Percentiles rank a stretch among this genome's conserved stretches.
Evolutionary conservation across 192 early-diverging fungal genomes (phyloP).

Genomic region (Coemansia nantahalensis): DNA sequence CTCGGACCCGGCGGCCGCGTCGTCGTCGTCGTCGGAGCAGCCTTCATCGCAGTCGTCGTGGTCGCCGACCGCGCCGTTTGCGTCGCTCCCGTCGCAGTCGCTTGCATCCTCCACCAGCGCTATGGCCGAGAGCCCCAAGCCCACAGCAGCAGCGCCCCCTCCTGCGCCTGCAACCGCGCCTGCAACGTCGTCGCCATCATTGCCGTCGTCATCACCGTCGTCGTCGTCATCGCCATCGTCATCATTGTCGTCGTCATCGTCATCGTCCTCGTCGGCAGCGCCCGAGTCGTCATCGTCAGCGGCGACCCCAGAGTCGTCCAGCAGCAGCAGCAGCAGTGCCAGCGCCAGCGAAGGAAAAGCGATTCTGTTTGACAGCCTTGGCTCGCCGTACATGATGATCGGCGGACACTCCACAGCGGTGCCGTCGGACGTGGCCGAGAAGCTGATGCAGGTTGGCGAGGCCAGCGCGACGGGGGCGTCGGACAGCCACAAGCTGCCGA

Average conservation of each 20-base stretch:
- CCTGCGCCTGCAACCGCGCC: no score
- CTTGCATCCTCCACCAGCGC: neutral
- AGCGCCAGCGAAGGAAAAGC: no score
- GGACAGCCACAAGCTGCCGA: constrained; percentile 1
- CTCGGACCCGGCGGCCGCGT: constrained; percentile 5
- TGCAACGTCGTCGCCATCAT: no score
- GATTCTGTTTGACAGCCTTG: constrained; percentile 44
- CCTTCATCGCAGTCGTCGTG: constrained; percentile 10
- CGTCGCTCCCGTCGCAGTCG: constrained; percentile 8
- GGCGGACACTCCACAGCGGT: constrained; percentile 30
- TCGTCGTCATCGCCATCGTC: no score
- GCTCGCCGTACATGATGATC: constrained; percentile 36
- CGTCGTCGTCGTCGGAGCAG: neutral
- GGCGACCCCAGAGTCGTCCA: constrained; percentile 2
- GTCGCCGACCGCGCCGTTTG: constrained; percentile 21
- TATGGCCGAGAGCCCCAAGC: neutral
- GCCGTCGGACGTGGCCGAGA: constrained; percentile 31
- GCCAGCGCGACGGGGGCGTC: neutral
- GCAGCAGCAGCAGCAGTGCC: neutral
- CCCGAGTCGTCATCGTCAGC: neutral
- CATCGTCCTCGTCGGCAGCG: neutral
- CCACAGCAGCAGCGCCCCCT: neutral
- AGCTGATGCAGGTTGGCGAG: constrained; percentile 36
- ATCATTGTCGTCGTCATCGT: neutral
- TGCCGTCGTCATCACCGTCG: no score